Evolutionary conservation across 2,329 filamentous ascomycete genomes (phyloP), one percentile per base, ranked within the genome.

Genomic region (Aspergillus fijiensis): DNA sequence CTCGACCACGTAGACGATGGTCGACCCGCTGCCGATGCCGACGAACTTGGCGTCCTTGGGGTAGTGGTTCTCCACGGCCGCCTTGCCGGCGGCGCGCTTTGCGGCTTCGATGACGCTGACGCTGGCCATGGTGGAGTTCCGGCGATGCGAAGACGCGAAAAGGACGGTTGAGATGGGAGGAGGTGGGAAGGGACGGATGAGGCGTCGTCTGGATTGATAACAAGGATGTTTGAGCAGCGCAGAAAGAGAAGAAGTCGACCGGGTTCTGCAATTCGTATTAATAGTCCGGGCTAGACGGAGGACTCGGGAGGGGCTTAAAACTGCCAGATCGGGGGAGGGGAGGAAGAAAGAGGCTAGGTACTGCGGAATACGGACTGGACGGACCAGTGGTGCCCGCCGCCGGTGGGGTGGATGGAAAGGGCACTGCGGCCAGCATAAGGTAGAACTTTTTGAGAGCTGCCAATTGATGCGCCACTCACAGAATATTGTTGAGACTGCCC

Each of bases 1-100:
- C 69, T 89, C 84, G 60, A 89, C 85, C 60, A 88, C 86, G 73
- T 88, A 88, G 67, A 87, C 83, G 62, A 89, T 87, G 21, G 86
- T 88, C 45, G 83, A 86, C 55, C 86, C 86, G 51, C 83, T 86
- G 61, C 86, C 86, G 67, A 89, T 88, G 63, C 86, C 86, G 47
- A 88, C 83, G 69, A 83, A 87, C 61, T 79, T 80, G 63, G 84
- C 81, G 62, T 79, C 71, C 60, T 80, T 77, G 58, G 82, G 79
- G 76, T 88, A 89, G 76, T 88, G 84, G 63, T 87, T 85, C 49
- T 71, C 72, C 9, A 88, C 85, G 19, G 86, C 86, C 63, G 78
- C 77, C 64, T 78, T 80, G 51, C 85, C 86, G 59, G 86, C 86
- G 27, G 82, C 81, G 65, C 81, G 81, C 76, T 88, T 88, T 35